phyloP scores from a whole-genome alignment of 192 early-diverging fungal genomes.

The Backusella westeae region DNA sequence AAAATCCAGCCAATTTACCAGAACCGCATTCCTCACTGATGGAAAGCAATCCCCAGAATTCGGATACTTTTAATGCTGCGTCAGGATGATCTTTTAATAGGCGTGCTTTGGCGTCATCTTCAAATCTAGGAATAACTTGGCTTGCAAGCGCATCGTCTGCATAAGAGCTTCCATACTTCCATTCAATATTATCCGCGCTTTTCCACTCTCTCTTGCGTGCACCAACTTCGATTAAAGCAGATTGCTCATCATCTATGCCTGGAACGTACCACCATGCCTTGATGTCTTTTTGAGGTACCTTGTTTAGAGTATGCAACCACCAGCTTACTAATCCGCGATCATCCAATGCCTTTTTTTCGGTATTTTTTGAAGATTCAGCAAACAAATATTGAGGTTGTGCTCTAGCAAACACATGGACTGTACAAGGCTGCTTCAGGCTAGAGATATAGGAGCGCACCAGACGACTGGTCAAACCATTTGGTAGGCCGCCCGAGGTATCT shows the following conservation, averaged over 20 bases:
- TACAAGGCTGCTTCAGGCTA: conserved; percentile 7
- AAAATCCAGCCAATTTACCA: conserved; percentile 68
- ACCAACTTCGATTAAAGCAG: conserved; percentile 5
- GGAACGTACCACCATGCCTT: conserved; percentile 57
- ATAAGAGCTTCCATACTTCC: conserved; percentile 42
- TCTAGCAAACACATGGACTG: conserved; percentile 74
- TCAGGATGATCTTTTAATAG: conserved; percentile 35
- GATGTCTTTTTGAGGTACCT: conserved; percentile 11
- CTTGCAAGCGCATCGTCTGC: conserved; percentile 31
- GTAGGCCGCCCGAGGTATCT: conserved; percentile 40
- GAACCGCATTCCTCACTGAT: conserved; percentile 75
- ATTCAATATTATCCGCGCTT: conserved; percentile 2
- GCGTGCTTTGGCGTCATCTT: conserved; percentile 54
- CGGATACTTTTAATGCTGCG: conserved; percentile 22
- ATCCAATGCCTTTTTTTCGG: conserved; percentile 47
- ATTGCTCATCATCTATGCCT: conserved; percentile 41
- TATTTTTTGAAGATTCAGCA: conserved; percentile 63
- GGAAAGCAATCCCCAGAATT: conserved; percentile 64
- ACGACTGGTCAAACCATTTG: conserved; percentile 18
- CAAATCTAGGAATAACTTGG: conserved; percentile 50
- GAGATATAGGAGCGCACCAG: conserved; percentile 40
- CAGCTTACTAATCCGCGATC: conserved; percentile 69
- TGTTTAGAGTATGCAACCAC: conserved; percentile 59
- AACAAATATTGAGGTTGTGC: conserved; percentile 88
- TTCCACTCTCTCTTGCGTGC: conserved; percentile 10